Evolutionary conservation across 768 basidiomycete genomes (phyloP).

Genomic region (Termitomyces sp.): DNA sequence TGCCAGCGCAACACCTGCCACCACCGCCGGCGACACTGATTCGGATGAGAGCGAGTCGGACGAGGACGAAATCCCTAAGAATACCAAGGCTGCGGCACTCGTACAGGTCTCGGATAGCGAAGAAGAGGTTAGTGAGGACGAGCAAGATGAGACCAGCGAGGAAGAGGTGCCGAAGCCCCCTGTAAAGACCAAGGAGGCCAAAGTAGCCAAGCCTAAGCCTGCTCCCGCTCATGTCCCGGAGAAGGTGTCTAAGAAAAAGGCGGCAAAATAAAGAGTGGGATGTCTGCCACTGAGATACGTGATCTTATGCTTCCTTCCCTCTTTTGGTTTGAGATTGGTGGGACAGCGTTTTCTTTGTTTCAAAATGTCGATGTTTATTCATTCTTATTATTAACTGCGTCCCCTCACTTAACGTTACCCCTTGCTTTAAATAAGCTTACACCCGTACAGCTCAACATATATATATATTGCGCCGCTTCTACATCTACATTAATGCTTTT

Average conservation of each 20-base stretch:
- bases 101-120: constrained; percentile 9
- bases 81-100: constrained; percentile 15
- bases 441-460: not conserved
- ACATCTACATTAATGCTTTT: not conserved
- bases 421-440: not conserved
- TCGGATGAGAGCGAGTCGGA: constrained; percentile 2
- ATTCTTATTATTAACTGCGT: not conserved
- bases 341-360: not conserved
- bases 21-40: constrained; percentile 16
- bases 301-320: constrained; percentile 1
- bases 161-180: constrained; percentile 14
- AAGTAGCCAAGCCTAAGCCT: not conserved
- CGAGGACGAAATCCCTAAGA: constrained; percentile 28
- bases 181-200: constrained; percentile 17
- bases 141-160: not conserved
- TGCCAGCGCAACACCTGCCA: constrained; percentile 9
- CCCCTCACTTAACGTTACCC: not conserved
- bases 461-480: not conserved
- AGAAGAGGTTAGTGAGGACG: constrained; percentile 13
- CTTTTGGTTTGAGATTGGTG: not conserved
- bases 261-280: not conserved
- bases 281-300: not conserved
- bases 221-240: constrained; percentile 1
- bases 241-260: constrained; percentile 24
- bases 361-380: not conserved